Percentiles rank a stretch among this genome's conserved stretches.
Conservation (phyloP, 768 basidiomycete species). For the Butyriboletus loyo region DNA sequence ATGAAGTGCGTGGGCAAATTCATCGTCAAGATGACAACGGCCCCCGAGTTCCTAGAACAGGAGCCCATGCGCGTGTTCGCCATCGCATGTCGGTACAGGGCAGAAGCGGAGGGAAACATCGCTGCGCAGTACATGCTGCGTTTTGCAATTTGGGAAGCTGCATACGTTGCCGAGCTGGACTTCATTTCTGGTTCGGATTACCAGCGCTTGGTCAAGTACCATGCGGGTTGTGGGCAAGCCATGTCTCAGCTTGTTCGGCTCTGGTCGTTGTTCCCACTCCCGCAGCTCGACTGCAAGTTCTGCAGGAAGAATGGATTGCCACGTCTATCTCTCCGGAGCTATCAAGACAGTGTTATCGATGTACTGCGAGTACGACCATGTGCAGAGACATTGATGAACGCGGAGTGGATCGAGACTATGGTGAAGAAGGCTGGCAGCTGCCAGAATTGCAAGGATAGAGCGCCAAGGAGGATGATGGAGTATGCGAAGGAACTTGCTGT, state of each 20-base stretch:
- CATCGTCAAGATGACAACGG: slow-evolving; percentile 31
- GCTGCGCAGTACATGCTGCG: slow-evolving; percentile 38
- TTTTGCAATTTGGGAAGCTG: slow-evolving; percentile 33
- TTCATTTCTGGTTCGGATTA: slow-evolving; percentile 37
- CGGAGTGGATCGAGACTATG: slow-evolving; percentile 32
- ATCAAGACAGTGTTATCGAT: slow-evolving; percentile 35
- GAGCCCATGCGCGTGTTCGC: slow-evolving; percentile 38
- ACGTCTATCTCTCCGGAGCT: slow-evolving; percentile 29
- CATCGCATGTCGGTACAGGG: slow-evolving; percentile 36
- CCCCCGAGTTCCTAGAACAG: slow-evolving; percentile 31
- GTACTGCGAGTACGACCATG: slow-evolving; percentile 31
- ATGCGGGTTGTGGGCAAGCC: slow-evolving; percentile 33
- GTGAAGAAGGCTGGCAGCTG: slow-evolving; percentile 31
- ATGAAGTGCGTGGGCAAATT: slow-evolving; percentile 43
- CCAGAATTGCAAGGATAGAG: slow-evolving; percentile 28
- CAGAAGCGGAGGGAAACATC: slow-evolving; percentile 32
- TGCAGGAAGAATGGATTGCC: slow-evolving; percentile 36
- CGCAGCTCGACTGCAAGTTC: slow-evolving; percentile 32
- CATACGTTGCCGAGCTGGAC: slow-evolving; percentile 34
- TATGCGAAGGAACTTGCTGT: slow-evolving; percentile 27
- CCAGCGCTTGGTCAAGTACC: slow-evolving; percentile 36
- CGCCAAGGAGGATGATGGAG: slow-evolving; percentile 28
- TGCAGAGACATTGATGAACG: slow-evolving; percentile 27
- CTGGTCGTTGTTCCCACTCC: slow-evolving; percentile 31
- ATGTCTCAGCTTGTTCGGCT: slow-evolving; percentile 33